These are phyloP conservation scores for Fusarium agapanthi DNA, from an alignment of 2,329 filamentous ascomycete genomes.

Conservation along the genomic window DNA sequence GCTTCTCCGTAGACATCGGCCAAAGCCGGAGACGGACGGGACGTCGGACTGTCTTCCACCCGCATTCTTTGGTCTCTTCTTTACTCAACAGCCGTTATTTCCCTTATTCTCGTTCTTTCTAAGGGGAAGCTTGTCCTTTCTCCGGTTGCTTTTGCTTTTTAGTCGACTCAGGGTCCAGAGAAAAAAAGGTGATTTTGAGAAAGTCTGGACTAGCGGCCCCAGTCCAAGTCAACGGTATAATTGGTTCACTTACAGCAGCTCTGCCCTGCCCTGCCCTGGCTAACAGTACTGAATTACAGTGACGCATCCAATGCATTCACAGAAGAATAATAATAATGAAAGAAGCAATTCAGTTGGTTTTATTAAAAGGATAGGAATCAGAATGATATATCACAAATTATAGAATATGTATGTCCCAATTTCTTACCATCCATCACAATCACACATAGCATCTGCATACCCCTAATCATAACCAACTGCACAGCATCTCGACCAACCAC, in stretches of 20 bases:
- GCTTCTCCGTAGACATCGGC: conserved; percentile 19
- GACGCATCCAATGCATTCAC: conserved; percentile 1
- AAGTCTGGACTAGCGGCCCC: background rate
- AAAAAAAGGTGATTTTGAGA: conserved; percentile 29
- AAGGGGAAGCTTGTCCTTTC: conserved; percentile 12
- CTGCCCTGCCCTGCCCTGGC: conserved; percentile 2
- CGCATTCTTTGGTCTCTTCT: background rate
- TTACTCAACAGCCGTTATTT: background rate
- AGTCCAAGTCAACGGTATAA: background rate
- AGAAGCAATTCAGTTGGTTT: background rate
- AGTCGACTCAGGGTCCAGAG: conserved; percentile 28
- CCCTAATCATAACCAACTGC: background rate
- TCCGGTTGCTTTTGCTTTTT: conserved; percentile 38
- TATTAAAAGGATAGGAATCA: too few relatives aligned
- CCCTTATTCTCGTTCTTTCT: background rate
- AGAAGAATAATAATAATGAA: background rate
- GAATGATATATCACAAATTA: background rate
- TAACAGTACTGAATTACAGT: conserved; percentile 15
- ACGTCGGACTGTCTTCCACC: background rate
- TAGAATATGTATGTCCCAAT: background rate
- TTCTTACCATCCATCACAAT: background rate
- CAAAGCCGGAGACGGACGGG: conserved; percentile 34
- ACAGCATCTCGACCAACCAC: background rate
- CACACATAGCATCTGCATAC: background rate
- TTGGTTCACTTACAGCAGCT: background rate